Evolutionary conservation across 2,329 filamentous ascomycete genomes (phyloP).

Genomic region (Pestalotiopsis sp.): DNA sequence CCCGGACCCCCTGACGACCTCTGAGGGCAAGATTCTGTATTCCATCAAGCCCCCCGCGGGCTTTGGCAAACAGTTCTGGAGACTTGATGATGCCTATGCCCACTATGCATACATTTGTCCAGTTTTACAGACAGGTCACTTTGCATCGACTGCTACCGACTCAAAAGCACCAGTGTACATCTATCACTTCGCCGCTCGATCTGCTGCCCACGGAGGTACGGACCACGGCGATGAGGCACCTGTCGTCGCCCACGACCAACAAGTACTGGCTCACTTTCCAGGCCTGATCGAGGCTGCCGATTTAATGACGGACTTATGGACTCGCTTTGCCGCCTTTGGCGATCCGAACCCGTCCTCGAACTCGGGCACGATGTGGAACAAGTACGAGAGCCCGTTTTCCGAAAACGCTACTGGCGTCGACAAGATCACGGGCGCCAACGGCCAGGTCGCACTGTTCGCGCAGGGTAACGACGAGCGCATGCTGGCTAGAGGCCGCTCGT

Average conservation of each 20-base stretch:
- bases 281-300: conserved; percentile 41
- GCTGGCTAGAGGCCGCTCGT: conserved; percentile 30
- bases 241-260: conserved; percentile 46
- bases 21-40: conserved; percentile 42
- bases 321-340: conserved; percentile 35
- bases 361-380: conserved; percentile 40
- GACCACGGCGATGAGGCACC: conserved; percentile 51
- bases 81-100: conserved; percentile 62
- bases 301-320: conserved; percentile 48
- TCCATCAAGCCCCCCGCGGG: conserved; percentile 34
- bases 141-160: conserved; percentile 31
- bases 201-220: conserved; percentile 36
- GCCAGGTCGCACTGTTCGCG: conserved; percentile 57
- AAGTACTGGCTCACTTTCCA: conserved; percentile 30
- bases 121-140: conserved; percentile 60
- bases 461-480: conserved; percentile 59
- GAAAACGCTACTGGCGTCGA: conserved; percentile 1
- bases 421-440: conserved; percentile 25
- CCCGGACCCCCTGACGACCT: conserved; percentile 52
- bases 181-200: conserved; percentile 62
- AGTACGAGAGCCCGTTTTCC: conserved; percentile 43
- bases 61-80: conserved; percentile 57
- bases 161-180: conserved; percentile 45
- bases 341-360: conserved; percentile 27
- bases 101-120: conserved; percentile 69